phyloP scores from a whole-genome alignment of 345 rosid genomes.

The Murraya paniculata region DNA sequence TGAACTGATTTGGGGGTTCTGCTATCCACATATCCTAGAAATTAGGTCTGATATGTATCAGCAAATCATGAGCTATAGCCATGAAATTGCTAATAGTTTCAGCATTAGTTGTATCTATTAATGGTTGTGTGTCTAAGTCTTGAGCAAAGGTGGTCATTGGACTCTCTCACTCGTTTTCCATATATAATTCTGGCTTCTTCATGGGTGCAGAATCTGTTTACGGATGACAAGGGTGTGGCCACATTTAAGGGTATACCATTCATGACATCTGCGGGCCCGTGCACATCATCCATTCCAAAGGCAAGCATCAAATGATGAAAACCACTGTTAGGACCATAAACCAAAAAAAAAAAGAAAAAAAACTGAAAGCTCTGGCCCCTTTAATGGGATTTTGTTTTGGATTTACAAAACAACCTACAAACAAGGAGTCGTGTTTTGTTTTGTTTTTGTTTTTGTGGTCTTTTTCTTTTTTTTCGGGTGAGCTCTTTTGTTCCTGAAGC shows the following conservation, averaged over 20 bases:
- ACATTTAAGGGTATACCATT: conserved; percentile 88
- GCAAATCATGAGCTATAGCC: neutral
- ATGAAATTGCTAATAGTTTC: neutral
- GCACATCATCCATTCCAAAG: conserved; percentile 71
- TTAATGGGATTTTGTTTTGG: conserved; percentile 7
- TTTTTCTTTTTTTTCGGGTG: neutral
- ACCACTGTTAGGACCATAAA: neutral
- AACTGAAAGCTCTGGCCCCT: neutral
- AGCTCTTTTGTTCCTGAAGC: neutral
- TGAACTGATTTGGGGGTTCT: neutral
- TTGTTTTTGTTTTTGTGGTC: too few relatives aligned
- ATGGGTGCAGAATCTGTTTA: conserved; percentile 70
- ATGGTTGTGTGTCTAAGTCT: neutral
- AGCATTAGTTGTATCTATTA: neutral
- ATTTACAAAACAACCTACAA: neutral
- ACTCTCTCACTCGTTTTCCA: neutral
- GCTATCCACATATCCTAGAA: neutral
- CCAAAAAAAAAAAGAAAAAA: too few relatives aligned
- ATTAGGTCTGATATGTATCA: neutral
- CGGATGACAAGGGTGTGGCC: conserved; percentile 90
- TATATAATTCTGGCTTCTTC: conserved; percentile 3
- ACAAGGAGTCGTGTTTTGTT: neutral
- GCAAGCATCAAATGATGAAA: conserved; percentile 66
- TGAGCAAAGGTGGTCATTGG: neutral
- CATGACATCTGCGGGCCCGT: conserved; percentile 89